A percentile compares a stretch with the other conserved stretches of the same genome.
phyloP scores from a whole-genome alignment of 257 asterid genomes.

The Coffea canephora region DNA sequence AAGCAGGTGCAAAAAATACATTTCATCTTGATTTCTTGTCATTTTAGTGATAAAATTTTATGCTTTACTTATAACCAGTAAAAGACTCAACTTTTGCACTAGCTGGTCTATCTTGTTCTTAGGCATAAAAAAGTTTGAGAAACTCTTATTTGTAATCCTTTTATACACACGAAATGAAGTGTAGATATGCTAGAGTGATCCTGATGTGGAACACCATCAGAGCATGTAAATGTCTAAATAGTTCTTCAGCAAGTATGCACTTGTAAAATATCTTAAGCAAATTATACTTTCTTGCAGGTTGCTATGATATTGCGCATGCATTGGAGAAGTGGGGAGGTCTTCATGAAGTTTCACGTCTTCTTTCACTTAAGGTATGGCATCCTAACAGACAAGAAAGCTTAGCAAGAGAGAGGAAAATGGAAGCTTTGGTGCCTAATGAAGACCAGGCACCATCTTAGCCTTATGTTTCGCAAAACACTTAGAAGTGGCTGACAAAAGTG shows the following conservation, averaged over 20 bases:
- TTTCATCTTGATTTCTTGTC: not conserved
- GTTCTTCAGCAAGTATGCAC: too few species aligned
- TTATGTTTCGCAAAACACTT: slow-evolving; percentile 59
- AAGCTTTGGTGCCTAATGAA: slow-evolving; percentile 24
- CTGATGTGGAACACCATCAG: not conserved
- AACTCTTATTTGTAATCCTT: not conserved
- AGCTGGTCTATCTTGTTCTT: too few species aligned
- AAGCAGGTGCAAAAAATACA: slow-evolving; percentile 54
- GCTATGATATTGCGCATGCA: too few species aligned
- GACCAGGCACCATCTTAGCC: slow-evolving; percentile 40
- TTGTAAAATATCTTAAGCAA: too few species aligned
- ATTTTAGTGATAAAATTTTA: not conserved
- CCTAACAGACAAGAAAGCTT: slow-evolving; percentile 60
- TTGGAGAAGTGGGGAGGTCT: too few species aligned
- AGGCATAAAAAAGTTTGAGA: too few species aligned
- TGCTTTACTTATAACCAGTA: too few species aligned
- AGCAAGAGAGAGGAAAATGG: slow-evolving; percentile 57
- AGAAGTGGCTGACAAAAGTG: slow-evolving; percentile 62
- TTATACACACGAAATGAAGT: too few species aligned
- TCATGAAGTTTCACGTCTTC: slow-evolving; percentile 87
- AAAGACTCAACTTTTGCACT: too few species aligned
- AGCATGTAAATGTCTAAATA: too few species aligned
- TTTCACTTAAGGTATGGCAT: slow-evolving; percentile 77
- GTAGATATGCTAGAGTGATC: not conserved
- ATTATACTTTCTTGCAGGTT: too few species aligned